Percentiles rank a stretch among this genome's conserved stretches.
Conservation (phyloP, 139 green algal species). For the Picochlorum sp. region DNA sequence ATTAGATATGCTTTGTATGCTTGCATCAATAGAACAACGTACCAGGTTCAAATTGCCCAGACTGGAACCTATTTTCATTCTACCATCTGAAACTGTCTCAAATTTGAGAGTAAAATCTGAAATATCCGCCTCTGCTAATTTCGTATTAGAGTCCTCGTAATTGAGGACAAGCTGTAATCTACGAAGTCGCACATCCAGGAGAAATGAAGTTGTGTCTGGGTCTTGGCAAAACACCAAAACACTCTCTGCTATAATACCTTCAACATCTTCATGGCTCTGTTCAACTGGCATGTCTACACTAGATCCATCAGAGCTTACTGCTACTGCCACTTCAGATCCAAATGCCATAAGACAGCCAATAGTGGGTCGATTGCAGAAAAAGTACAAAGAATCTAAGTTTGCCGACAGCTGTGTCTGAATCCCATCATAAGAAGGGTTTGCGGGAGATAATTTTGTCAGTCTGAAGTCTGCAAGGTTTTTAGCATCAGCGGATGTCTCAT, state of each 20-base stretch:
- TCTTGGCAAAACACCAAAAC: slow-evolving; percentile 9
- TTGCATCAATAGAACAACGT: neutral
- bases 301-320: neutral
- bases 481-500: neutral
- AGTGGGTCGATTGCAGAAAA: slow-evolving; percentile 81
- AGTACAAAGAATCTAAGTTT: slow-evolving; percentile 49
- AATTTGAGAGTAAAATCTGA: slow-evolving; percentile 10
- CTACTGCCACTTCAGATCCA: slow-evolving; percentile 54
- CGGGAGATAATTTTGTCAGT: slow-evolving; percentile 21
- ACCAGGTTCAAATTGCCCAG: slow-evolving; percentile 5
- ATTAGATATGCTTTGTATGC: slow-evolving; percentile 26
- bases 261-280: neutral
- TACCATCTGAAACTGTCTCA: neutral
- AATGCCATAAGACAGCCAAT: slow-evolving; percentile 80
- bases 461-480: slow-evolving; percentile 25
- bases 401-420: slow-evolving; percentile 58
- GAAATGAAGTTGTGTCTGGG: slow-evolving; percentile 25
- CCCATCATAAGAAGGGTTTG: slow-evolving; percentile 16
- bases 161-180: slow-evolving; percentile 48
- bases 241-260: neutral
- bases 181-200: slow-evolving; percentile 29
- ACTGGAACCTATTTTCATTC: slow-evolving; percentile 1
- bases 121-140: slow-evolving; percentile 34
- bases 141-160: slow-evolving; percentile 41
- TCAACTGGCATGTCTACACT: too few species aligned